These are phyloP conservation scores for Phytophthora sp. DNA, from an alignment of 352 stramenopile genomes.

Conservation along the genomic window DNA sequence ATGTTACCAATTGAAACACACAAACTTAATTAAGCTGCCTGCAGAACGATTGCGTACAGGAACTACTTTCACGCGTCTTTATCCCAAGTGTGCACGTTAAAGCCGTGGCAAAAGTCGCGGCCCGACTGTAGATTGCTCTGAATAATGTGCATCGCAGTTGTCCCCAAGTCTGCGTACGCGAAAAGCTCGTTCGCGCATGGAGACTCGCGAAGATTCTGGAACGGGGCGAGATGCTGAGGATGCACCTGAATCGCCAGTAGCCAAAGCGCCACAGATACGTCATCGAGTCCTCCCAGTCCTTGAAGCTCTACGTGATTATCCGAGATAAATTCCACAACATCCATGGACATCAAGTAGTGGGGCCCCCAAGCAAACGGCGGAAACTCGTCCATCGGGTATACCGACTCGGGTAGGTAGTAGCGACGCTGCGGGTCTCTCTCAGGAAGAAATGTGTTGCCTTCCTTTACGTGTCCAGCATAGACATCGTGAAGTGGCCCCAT, in stretches of 20 bases:
- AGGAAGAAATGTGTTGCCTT: constrained; percentile 28
- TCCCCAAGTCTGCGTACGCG: constrained; percentile 53
- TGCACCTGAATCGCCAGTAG: constrained; percentile 63
- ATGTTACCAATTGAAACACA: too few species aligned
- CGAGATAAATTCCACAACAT: constrained; percentile 58
- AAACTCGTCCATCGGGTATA: constrained; percentile 51
- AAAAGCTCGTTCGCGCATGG: constrained; percentile 47
- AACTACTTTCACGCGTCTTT: constrained; percentile 11
- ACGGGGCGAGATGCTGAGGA: constrained; percentile 42
- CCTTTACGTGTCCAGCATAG: constrained; percentile 33
- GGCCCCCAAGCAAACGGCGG: constrained; percentile 56
- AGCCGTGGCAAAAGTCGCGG: constrained; percentile 46
- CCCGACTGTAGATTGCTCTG: constrained; percentile 43
- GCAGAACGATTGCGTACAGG: too few species aligned
- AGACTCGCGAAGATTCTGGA: constrained; percentile 51
- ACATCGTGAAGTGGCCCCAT: constrained; percentile 22
- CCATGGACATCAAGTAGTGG: constrained; percentile 64
- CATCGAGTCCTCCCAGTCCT: constrained; percentile 53
- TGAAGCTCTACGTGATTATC: constrained; percentile 44
- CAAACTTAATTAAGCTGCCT: not conserved
- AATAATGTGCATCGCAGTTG: constrained; percentile 48
- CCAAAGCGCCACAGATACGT: constrained; percentile 72
- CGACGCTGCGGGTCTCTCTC: constrained; percentile 35
- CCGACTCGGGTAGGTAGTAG: constrained; percentile 50
- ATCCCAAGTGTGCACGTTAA: constrained; percentile 45